Base-by-base conservation (phyloP, 164 flowering plant species). In the Berberis vulgaris region DNA sequence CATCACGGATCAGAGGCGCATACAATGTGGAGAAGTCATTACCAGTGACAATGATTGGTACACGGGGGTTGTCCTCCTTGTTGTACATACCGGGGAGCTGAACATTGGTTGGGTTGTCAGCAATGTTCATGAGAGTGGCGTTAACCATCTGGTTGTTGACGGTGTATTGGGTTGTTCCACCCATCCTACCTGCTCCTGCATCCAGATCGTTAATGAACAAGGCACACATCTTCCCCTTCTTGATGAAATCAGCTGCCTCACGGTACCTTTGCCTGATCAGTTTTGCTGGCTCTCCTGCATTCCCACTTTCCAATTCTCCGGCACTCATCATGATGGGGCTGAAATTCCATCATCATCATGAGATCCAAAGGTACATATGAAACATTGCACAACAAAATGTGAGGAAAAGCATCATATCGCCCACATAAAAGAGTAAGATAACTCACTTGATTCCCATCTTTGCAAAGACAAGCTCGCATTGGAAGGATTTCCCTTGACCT, bases 91-190 rank as follows among this genome's bases (percentile, higher is more conserved):
- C 82, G 26, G 26, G 26, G 26, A 26, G 26, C 26, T 26, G 81
- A 41, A 81, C 84, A 46, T 61, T 74, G 44, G 84, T 81, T 7
- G 84, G 84, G 78, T 77, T 81, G 64, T 81, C 84, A 59, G 84
- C 82, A 47, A 81, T 78, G 77, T 81, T 81, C 84, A 81, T 81
- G 57, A 81, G 82, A 41, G 82, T 81, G 40, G 82, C 84, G 49
- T 78, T 78, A 46, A 78, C 84, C 82, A 81, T 81, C 72, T 81
- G 84, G 74, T 81, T 81, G 77, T 81, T 81, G 3, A 78, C 84
- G 41, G 84, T 81, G 71, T 76, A 78, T 57, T 81, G 84, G 39
- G 84, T 81, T 80, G 26, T 26, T 26, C 26, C 26, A 26, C 26
- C 26, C 26, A 26, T 26, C 26, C 26, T 26, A 26, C 26, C 26